A percentile compares a stretch with the other conserved stretches of the same genome.
Evolutionary conservation across 2,329 filamentous ascomycete genomes (phyloP).

Genomic region (Fusarium globosum): DNA sequence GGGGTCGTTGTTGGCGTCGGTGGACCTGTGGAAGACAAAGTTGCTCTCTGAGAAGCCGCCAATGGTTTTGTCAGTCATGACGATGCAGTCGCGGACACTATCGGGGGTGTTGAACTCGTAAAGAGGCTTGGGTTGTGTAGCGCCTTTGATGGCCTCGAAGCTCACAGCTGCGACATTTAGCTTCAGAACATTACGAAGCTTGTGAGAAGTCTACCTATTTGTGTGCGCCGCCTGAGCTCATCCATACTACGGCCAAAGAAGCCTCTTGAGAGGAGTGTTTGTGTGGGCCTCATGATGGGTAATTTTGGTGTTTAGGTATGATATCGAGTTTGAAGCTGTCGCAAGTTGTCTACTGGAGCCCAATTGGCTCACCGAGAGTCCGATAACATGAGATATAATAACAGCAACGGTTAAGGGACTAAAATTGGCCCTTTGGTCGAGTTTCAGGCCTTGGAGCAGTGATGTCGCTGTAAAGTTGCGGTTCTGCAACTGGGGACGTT

Average conservation of each 20-base stretch:
- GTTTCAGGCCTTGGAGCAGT: neutral
- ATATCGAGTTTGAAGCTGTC: constrained; percentile 1
- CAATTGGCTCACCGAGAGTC: constrained; percentile 47
- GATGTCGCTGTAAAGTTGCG: constrained; percentile 6
- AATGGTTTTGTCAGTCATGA: constrained; percentile 88
- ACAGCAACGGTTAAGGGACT: neutral
- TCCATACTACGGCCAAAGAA: constrained; percentile 69
- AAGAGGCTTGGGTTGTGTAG: constrained; percentile 72
- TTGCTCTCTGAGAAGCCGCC: constrained; percentile 84
- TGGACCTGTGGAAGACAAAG: constrained; percentile 68
- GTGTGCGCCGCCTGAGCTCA: constrained; percentile 67
- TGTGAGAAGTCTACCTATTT: constrained; percentile 58
- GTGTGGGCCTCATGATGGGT: constrained; percentile 60
- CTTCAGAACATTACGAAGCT: rapidly evolving
- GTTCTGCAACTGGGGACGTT: neutral
- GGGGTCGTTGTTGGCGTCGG: neutral
- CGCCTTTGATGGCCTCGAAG: constrained; percentile 74
- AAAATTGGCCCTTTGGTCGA: neutral
- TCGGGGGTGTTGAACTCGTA: constrained; percentile 68
- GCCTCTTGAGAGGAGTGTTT: constrained; percentile 59
- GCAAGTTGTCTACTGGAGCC: constrained; percentile 31
- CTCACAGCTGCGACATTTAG: constrained; percentile 66
- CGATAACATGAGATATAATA: constrained; percentile 35
- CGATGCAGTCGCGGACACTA: constrained; percentile 68
- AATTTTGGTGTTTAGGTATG: neutral